phyloP scores from a whole-genome alignment of 495 filamentous ascomycete species.

The Bryoglossum gracile region DNA sequence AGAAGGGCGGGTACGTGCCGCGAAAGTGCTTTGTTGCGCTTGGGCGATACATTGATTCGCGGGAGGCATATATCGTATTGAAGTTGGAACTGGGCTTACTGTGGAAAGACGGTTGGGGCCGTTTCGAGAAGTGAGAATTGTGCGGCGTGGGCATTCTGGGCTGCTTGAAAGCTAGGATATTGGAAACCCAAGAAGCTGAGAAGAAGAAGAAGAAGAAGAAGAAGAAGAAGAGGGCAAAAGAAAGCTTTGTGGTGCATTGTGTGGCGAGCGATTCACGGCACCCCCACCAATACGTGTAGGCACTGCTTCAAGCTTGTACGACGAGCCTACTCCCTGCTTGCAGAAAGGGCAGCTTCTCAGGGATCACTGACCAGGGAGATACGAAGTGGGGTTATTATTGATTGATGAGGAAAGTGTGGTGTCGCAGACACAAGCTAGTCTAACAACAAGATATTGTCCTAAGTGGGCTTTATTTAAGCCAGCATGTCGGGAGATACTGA shows the following conservation, averaged over 20 bases:
- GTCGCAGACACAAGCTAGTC: slow-evolving; percentile 17
- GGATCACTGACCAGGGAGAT: slow-evolving; percentile 9
- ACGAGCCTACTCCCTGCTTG: slow-evolving; percentile 20
- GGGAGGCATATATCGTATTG: neutral
- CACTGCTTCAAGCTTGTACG: slow-evolving; percentile 8
- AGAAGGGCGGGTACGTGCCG: slow-evolving; percentile 17
- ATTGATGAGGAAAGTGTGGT: slow-evolving; percentile 24
- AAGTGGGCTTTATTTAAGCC: slow-evolving; percentile 21
- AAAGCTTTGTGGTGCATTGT: slow-evolving; percentile 13
- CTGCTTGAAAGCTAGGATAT: too few species aligned
- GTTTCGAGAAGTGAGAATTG: neutral
- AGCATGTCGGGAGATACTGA: slow-evolving; percentile 28
- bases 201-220: slow-evolving; percentile 3
- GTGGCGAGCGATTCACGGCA: slow-evolving; percentile 10
- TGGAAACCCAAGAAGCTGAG: too few species aligned
- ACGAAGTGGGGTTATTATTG: slow-evolving; percentile 17
- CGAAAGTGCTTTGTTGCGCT: neutral
- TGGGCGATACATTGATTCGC: slow-evolving; percentile 4
- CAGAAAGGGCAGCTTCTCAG: slow-evolving; percentile 4
- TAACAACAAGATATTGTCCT: neutral
- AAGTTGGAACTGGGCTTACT: neutral
- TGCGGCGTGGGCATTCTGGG: too few species aligned
- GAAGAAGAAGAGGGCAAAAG: slow-evolving; percentile 2
- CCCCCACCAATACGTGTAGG: slow-evolving; percentile 7
- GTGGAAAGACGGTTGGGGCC: slow-evolving; percentile 1